Evolutionary conservation across 345 rosid species (phyloP).

Genomic region (Zanthoxylum bungeanum): DNA sequence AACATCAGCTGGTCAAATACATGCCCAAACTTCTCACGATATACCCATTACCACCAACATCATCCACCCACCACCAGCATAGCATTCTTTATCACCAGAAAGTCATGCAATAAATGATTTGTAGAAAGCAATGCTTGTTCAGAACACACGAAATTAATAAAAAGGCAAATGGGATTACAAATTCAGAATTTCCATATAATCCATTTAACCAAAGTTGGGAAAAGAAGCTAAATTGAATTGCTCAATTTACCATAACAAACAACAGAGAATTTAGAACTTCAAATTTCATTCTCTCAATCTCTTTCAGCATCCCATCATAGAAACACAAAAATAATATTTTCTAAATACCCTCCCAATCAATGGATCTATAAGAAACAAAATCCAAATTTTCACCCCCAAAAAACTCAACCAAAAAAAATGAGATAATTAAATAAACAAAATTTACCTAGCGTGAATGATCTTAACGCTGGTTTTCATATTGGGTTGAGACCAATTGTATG

Average conservation of each 20-base stretch:
- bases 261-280: neutral
- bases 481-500: slow-evolving; percentile 95
- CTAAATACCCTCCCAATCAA: neutral
- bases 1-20: neutral
- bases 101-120: neutral
- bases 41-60: neutral
- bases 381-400: neutral
- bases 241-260: neutral
- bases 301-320: too few species aligned
- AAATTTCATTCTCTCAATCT: neutral
- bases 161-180: neutral
- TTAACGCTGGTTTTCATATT: slow-evolving; percentile 94
- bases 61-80: neutral
- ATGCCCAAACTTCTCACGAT: neutral
- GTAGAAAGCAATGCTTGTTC: neutral
- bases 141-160: neutral
- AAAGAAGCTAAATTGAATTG: neutral
- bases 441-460: slow-evolving; percentile 91
- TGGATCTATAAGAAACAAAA: neutral
- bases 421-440: neutral
- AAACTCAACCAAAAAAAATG: too few species aligned
- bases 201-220: neutral
- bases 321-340: neutral
- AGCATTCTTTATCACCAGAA: neutral
- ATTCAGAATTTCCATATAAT: neutral